Conservation (phyloP, 495 filamentous ascomycete genomes). For the Aspergillus carlsbadensis region DNA sequence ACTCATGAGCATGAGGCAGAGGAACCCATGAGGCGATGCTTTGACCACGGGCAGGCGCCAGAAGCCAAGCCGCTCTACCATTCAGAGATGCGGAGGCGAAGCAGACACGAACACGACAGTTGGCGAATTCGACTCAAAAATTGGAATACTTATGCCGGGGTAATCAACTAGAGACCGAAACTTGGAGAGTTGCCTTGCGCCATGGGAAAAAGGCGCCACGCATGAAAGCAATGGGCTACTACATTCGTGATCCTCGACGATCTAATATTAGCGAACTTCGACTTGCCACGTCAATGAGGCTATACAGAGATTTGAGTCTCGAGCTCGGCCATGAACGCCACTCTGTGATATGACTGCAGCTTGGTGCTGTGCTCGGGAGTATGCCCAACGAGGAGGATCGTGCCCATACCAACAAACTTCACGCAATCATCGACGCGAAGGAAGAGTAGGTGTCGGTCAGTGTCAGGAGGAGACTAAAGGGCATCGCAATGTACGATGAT, state of each 20-base stretch:
- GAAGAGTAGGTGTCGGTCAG: neutral
- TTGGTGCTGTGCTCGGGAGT: conserved; percentile 9
- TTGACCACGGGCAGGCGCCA: no score
- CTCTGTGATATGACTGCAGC: conserved; percentile 18
- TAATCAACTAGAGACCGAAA: neutral
- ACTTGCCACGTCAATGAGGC: conserved; percentile 31
- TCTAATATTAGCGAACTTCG: conserved; percentile 1
- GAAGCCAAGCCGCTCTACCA: neutral
- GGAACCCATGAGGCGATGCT: no score
- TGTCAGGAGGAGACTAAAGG: neutral
- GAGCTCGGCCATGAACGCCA: conserved; percentile 9
- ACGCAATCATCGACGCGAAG: conserved; percentile 5
- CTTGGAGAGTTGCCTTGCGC: conserved; percentile 2
- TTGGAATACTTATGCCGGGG: neutral
- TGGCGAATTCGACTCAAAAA: neutral
- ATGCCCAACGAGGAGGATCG: neutral
- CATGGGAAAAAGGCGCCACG: neutral
- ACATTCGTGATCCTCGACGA: neutral
- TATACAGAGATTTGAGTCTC: conserved; percentile 1
- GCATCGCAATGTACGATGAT: neutral
- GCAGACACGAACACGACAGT: neutral
- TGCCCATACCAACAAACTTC: neutral
- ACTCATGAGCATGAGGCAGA: no score
- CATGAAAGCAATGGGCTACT: neutral
- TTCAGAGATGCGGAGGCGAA: neutral